Evolutionary conservation across 352 stramenopile species (phyloP).

Genomic region (Phytophthora colocasiae): DNA sequence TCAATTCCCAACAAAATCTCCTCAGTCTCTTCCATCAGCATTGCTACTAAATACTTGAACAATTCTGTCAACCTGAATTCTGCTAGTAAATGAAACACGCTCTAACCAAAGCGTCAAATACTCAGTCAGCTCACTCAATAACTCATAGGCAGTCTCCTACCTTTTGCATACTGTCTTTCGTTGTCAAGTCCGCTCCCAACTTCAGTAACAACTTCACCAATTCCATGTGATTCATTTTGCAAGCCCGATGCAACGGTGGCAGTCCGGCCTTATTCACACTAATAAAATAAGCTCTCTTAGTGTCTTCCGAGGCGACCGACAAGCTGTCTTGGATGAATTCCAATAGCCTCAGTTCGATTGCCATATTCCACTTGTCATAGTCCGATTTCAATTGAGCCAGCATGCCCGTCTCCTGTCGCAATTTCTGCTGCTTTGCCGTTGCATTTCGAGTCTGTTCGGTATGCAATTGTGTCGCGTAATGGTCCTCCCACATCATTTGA

Average conservation of each 20-base stretch:
- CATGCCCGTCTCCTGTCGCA: constrained; percentile 61
- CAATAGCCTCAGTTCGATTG: constrained; percentile 57
- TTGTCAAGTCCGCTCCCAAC: constrained; percentile 43
- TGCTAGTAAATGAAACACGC: constrained; percentile 55
- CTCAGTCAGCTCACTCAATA: neutral
- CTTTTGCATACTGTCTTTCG: constrained; percentile 46
- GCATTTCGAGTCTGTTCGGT: constrained; percentile 28
- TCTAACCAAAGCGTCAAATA: constrained; percentile 27
- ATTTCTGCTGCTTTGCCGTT: constrained; percentile 44
- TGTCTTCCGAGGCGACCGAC: constrained; percentile 19
- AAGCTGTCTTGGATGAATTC: constrained; percentile 51
- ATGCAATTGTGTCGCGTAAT: constrained; percentile 42
- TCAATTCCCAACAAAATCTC: constrained; percentile 46
- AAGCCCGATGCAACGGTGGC: constrained; percentile 65
- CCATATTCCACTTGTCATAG: constrained; percentile 78
- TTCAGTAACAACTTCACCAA: constrained; percentile 54
- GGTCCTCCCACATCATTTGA: constrained; percentile 76
- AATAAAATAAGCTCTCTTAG: constrained; percentile 43
- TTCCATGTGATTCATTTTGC: constrained; percentile 48
- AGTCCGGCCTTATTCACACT: constrained; percentile 52
- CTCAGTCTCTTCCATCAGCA: constrained; percentile 29
- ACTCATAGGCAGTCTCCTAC: constrained; percentile 11
- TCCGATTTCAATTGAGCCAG: constrained; percentile 60
- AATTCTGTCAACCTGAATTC: constrained; percentile 50
- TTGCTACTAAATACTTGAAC: constrained; percentile 42